Evolutionary conservation across 257 asterid species (phyloP), one percentile per base, ranked within the genome.

Genomic region (Rubia yunnanensis): DNA sequence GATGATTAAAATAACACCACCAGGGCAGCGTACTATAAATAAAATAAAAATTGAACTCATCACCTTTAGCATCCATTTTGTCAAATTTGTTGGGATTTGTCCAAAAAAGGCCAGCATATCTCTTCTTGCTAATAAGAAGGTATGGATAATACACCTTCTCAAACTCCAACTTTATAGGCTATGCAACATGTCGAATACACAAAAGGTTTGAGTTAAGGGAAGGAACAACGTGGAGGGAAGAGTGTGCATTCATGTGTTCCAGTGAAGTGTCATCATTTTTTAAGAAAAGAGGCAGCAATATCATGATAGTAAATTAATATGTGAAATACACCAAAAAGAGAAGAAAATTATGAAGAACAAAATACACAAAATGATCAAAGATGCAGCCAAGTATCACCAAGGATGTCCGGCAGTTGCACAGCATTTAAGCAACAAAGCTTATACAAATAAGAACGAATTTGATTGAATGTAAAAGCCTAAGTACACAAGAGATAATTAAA

Each of bases 21-120:
- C 7, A 53, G 24, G 50, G 48, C 1, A 48, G 17, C 4, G 17
- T 4, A 14, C 22, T 8, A 34, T 35, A 23, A 72, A 66, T 41
- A 28, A 67, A 38, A 62, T 59, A 11, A 46, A 70, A 39, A n/a
- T 63, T 60, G 74, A 71, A 70, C 64, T 44, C 34, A 79, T 77
- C 82, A 94, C 99, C 99, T 86, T 94, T 94, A 22, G 95, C 85
- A 73, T 94, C 97, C 97, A 94, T 94, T 81, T 90, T 94, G 84
- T 94, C 99, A 72, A 80, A 87, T 77, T 90, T 94, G 73, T 82
- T 74, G 50, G 95, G 96, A 81, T 84, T 94, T 74, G 99, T 89
- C 99, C 99, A 94, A 71, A 84, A 77, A 74, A 94, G 99, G 66
- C 99, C 99, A 76, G 99, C 99, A 75, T 94, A 94, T 74, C 99